Base-by-base conservation (phyloP, 2,329 filamentous ascomycete genomes). In the Aureobasidium zeae region DNA sequence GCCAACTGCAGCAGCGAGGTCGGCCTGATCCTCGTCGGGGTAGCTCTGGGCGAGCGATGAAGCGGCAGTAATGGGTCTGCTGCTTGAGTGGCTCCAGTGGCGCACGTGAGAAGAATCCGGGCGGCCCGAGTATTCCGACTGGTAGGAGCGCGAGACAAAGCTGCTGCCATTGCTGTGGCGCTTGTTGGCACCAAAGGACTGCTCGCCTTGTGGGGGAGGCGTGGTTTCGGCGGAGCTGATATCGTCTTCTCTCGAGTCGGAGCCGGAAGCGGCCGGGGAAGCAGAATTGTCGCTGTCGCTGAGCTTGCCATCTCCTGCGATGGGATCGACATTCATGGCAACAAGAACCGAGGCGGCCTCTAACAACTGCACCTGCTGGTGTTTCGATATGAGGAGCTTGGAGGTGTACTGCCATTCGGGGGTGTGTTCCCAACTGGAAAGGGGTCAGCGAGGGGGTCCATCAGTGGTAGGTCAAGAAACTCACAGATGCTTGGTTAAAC, bases 401-500 rank as follows among this genome's bases (percentile, higher is more conserved):
- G 91, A 96, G 45, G 91, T 98, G 63, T 83, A 82, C 41, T 88
- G 85, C 91, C 91, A 98, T 70, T 94, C 86, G 54, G 91, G 89
- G 63, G 93, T 94, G 68, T 98, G 91, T 71, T 98, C 91, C 91
- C 91, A 98, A 75, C 89, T 98, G 77, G 46, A 30, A 17, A 33
- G 8, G 9, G n/a, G 29, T 38, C 20, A 45, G 46, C 31, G 39
- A 13, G 15, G 9, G 32, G 25, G 5, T 31, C 30, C 34, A 33
- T 41, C 8, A 35, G 35, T 24, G 16, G 25, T 28, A 25, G 21
- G 13, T 3, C 71, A 74, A 79, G 74, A 71, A 74, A 94, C 91
- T 78, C 81, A 96, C 91, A 95, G 83, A 81, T 98, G 91, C 79
- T 96, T 98, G 65, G 86, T 93, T 74, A 98, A 79, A 79, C 91